phyloP scores from a whole-genome alignment of 768 basidiomycete species.

The Rickenella mellea region DNA sequence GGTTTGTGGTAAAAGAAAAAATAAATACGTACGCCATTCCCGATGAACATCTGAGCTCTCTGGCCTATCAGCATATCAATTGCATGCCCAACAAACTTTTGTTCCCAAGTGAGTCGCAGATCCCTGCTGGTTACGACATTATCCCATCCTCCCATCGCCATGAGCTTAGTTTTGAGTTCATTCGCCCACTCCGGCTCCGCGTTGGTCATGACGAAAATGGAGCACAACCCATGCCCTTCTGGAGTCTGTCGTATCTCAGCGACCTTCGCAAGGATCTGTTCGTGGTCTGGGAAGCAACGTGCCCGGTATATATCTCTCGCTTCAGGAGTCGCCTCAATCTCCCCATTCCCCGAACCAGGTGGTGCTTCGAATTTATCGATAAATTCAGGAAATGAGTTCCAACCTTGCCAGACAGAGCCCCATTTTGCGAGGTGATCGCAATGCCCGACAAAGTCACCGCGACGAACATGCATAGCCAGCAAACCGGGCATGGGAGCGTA shows the following conservation, averaged over 20 bases:
- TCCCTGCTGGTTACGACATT: slow-evolving; percentile 46
- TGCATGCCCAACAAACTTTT: slow-evolving; percentile 45
- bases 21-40: slow-evolving; percentile 50
- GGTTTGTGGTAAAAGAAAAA: neutral
- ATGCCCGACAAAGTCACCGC: slow-evolving; percentile 45
- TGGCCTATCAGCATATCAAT: slow-evolving; percentile 63
- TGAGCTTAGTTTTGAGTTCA: slow-evolving; percentile 34
- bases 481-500: slow-evolving; percentile 40
- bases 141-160: slow-evolving; percentile 31
- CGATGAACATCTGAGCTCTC: slow-evolving; percentile 55
- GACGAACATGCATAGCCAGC: slow-evolving; percentile 46
- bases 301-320: slow-evolving; percentile 24
- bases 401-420: slow-evolving; percentile 35
- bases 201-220: slow-evolving; percentile 60
- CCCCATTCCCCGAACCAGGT: slow-evolving; percentile 15
- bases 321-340: slow-evolving; percentile 9
- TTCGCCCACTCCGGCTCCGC: slow-evolving; percentile 39
- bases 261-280: slow-evolving; percentile 38
- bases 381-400: slow-evolving; percentile 43
- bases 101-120: slow-evolving; percentile 41
- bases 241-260: slow-evolving; percentile 22
- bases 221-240: slow-evolving; percentile 24
- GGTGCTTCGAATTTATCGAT: slow-evolving; percentile 35
- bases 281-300: slow-evolving; percentile 45
- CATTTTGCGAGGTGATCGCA: slow-evolving; percentile 33